Base-by-base conservation (phyloP, 208 protist species). In the Wallacemonas sp. region DNA sequence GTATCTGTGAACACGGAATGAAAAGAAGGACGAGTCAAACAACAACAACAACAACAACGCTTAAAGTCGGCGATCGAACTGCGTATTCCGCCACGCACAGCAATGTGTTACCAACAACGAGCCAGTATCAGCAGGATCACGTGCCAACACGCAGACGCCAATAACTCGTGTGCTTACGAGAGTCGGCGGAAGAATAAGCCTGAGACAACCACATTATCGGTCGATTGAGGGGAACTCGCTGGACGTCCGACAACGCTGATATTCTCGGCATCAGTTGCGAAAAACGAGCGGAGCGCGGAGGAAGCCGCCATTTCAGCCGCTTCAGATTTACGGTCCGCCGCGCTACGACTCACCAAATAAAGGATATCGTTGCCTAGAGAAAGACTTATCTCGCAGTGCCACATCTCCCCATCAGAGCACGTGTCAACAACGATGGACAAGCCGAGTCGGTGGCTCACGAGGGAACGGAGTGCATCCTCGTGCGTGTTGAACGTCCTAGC, bases 381-480 rank as follows among this genome's bases (percentile, higher is more conserved):
- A 19, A 89, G 22, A 59, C 71, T 80, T 27, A 94, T 21, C 27
- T 71, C 71, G 53, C 82, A 90, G 53, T 87, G 75, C 87, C 87
- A 94, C 45, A 36, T 14, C 1, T 54, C 26, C 2, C 80, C 60
- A 15, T 67, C 66, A 19, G 51, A 17, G 22, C 49, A 0, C 1
- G 66, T 79, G 11, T 75, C 62, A 8, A 68, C 46, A 19, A 63
- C 21, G 27, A 79, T 36, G 12, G 69, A 39, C 47, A 78, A 34
- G 14, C 81, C 72, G 24, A 82, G 61, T 14, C 61, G 21, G n/a
- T 36, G 28, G 28, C 63, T 34, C 11, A 76, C 19, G n/a, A 73
- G n/a, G 11, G 60, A 21, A 11, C 38, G 36, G 51, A 28, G 6
- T 28, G 56, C 56, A 44, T 51, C 56, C 41, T 31, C 56, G 31